Percentiles rank a stretch among this genome's conserved stretches.
These are phyloP conservation scores for Sporothrix phasma DNA, from an alignment of 2,329 filamentous ascomycete genomes.

Conservation along the genomic window DNA sequence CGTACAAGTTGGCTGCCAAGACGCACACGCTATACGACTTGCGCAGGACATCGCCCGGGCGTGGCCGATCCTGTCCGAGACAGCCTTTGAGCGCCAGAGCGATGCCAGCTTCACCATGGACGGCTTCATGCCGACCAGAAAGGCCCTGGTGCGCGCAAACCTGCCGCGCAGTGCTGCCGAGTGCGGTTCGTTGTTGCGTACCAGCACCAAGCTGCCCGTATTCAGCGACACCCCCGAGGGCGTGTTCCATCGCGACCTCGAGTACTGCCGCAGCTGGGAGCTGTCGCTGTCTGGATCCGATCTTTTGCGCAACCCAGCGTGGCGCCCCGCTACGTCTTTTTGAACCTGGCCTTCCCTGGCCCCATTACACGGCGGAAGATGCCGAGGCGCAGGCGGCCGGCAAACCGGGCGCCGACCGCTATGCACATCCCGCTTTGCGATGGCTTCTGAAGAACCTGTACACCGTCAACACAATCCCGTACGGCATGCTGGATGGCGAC, in stretches of 20 bases:
- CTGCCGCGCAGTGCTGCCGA: conserved; percentile 23
- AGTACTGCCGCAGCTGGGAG: conserved; percentile 38
- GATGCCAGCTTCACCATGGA: conserved; percentile 32
- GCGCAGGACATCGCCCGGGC: not conserved
- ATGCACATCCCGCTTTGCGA: conserved; percentile 18
- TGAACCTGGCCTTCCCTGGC: conserved; percentile 25
- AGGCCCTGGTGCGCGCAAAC: conserved; percentile 28
- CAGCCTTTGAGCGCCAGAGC: conserved; percentile 29
- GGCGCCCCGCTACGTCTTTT: conserved; percentile 30
- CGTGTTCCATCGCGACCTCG: conserved; percentile 26
- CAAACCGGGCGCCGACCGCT: conserved; percentile 10
- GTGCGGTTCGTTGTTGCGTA: conserved; percentile 12
- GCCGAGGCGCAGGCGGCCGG: conserved; percentile 17
- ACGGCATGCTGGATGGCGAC: conserved; percentile 25
- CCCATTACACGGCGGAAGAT: not conserved
- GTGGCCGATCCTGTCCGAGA: conserved; percentile 22
- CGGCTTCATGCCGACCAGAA: conserved; percentile 35
- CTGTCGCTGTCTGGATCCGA: conserved; percentile 28
- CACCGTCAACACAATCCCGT: conserved; percentile 33
- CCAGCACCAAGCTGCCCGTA: conserved; percentile 16
- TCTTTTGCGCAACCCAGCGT: conserved; percentile 27
- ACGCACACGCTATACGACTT: conserved; percentile 3
- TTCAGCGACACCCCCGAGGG: not conserved
- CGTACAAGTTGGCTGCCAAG: conserved; percentile 2
- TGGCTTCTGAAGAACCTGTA: conserved; percentile 34